These are phyloP conservation scores for Yamadazyma sp. DNA, from an alignment of 1,139 yeast species.

Conservation along the genomic window DNA sequence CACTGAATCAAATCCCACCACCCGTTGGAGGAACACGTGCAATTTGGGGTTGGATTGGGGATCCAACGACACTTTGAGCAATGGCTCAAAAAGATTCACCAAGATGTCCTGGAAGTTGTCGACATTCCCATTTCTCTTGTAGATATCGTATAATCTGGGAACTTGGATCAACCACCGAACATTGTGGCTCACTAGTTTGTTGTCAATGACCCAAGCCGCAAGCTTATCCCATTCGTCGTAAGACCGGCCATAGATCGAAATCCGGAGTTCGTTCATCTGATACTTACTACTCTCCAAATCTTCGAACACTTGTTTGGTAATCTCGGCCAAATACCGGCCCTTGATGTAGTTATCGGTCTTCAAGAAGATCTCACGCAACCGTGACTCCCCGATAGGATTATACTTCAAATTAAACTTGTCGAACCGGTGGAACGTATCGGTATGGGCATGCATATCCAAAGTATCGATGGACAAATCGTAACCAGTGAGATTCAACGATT, in stretches of 20 bases:
- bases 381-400: slow-evolving; percentile 97
- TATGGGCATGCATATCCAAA: slow-evolving; percentile 98
- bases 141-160: slow-evolving; percentile 89
- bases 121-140: slow-evolving; percentile 75
- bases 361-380: slow-evolving; percentile 90
- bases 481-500: slow-evolving; percentile 86
- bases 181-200: slow-evolving; percentile 86
- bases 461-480: slow-evolving; percentile 96
- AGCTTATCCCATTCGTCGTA: slow-evolving; percentile 92
- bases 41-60: slow-evolving; percentile 88
- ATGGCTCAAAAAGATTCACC: slow-evolving; percentile 79
- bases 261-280: slow-evolving; percentile 95
- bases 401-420: slow-evolving; percentile 97
- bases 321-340: slow-evolving; percentile 88
- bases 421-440: slow-evolving; percentile 95
- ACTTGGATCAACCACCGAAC: slow-evolving; percentile 97
- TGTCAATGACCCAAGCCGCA: slow-evolving; percentile 93
- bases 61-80: slow-evolving; percentile 84
- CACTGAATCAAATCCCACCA: slow-evolving; percentile 96
- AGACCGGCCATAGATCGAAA: slow-evolving; percentile 89
- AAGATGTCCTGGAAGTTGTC: slow-evolving; percentile 73
- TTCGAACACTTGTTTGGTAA: slow-evolving; percentile 88
- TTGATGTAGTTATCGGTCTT: slow-evolving; percentile 92
- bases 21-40: slow-evolving; percentile 84
- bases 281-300: slow-evolving; percentile 94